Evolutionary conservation across 1,284 basidiomycete species (phyloP).

Genomic region (Rhizoctonia solani): DNA sequence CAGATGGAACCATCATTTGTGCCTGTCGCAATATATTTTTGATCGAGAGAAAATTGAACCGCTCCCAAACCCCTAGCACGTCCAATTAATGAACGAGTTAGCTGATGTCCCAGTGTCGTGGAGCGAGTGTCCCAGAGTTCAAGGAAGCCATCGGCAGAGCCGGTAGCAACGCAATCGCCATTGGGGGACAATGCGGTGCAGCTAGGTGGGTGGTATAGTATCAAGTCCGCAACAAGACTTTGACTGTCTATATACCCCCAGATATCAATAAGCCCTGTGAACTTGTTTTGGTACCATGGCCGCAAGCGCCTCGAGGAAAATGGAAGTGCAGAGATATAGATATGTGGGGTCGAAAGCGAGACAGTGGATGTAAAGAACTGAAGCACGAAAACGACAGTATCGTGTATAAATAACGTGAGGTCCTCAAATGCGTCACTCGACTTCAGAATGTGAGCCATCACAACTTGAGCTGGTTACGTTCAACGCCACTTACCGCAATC

Average conservation of each 20-base stretch:
- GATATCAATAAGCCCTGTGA: neutral
- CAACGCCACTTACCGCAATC: neutral
- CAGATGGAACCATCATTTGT: too few relatives aligned
- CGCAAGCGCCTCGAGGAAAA: neutral
- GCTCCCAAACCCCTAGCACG: too few relatives aligned
- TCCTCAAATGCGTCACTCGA: neutral
- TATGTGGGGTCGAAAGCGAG: neutral
- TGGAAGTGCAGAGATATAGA: neutral
- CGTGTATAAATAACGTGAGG: neutral
- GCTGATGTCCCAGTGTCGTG: too few relatives aligned
- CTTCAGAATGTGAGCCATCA: neutral
- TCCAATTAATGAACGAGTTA: too few relatives aligned
- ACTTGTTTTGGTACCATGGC: neutral
- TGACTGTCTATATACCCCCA: neutral
- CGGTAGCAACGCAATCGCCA: constrained; percentile 9
- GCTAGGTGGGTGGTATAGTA: too few relatives aligned
- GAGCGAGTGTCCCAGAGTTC: constrained; percentile 29
- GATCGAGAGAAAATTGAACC: too few relatives aligned
- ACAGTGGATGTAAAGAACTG: neutral
- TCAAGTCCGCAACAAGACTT: neutral
- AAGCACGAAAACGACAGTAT: neutral
- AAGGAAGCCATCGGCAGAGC: constrained; percentile 15
- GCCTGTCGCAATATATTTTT: too few relatives aligned
- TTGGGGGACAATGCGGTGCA: constrained; percentile 13
- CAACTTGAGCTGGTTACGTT: neutral